Percentiles rank a stretch among this genome's conserved stretches.
These are phyloP conservation scores for Mercurialis annua DNA, from an alignment of 345 rosid genomes.

Conservation along the genomic window DNA sequence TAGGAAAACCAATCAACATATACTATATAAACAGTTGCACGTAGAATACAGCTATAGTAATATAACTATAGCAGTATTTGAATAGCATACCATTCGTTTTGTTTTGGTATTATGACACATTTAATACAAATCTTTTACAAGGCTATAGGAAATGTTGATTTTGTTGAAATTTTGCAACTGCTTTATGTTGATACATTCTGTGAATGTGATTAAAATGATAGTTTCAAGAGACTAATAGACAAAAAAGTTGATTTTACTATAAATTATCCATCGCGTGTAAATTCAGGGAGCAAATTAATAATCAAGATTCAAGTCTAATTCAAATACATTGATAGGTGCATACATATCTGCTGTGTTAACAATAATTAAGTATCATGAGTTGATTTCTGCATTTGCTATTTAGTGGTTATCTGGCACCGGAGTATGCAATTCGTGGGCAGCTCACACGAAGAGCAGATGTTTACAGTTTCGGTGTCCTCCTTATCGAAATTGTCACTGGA, in stretches of 20 bases:
- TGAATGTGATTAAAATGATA: no score
- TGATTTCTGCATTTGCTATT: conserved; percentile 20
- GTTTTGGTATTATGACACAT: not conserved
- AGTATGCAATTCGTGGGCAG: conserved; percentile 91
- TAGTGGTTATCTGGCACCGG: conserved; percentile 98
- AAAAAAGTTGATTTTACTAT: no score
- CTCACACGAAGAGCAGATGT: conserved; percentile 90
- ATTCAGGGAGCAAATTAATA: no score
- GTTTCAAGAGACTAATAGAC: no score
- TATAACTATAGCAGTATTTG: not conserved
- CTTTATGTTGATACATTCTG: no score
- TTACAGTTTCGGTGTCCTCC: conserved; percentile 88
- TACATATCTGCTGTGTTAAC: not conserved
- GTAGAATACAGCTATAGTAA: not conserved
- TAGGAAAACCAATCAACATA: no score
- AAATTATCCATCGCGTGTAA: no score
- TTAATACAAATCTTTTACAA: not conserved
- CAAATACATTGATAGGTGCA: not conserved
- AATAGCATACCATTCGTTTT: not conserved
- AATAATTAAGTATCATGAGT: not conserved
- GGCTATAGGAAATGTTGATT: not conserved
- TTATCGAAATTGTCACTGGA: conserved; percentile 83
- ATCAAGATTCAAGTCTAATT: no score
- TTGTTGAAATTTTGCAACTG: not conserved
- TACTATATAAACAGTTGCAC: no score